Evolutionary conservation across 2,329 filamentous ascomycete genomes (phyloP), one percentile per base, ranked within the genome.

Genomic region (Proliferodiscus dingleyae): DNA sequence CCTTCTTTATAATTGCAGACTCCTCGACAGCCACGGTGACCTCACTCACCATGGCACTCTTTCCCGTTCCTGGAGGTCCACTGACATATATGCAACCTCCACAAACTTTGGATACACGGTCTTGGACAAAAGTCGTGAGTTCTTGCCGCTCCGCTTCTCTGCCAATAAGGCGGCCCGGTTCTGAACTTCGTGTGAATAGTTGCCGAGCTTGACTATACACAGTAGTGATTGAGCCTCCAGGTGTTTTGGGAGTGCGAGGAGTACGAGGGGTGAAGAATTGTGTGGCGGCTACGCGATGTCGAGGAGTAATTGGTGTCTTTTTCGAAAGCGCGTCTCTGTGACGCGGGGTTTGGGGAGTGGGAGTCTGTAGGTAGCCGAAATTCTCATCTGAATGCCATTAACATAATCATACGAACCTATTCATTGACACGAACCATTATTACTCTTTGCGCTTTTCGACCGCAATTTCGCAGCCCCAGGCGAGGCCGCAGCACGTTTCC

Each of bases 1-100:
- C 82, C 43, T 83, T 81, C 58, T 80, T 81, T 43, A 93, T 71
- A 3, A 66, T 66, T 10, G 66, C 59, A 2, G 71, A 65, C 13
- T 74, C 62, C 9, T 70, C 69, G 39, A 84, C 68, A 34, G 80
- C 72, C 38, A 79, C 71, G 38, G 85, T 85, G 41, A 95, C 79
- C 62, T 94, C 84, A 52, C 83, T 83, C 51, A 97, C 81, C 73
- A 97, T 85, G 23, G 93, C 93, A 65, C 90, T 97, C 71, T 98
- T 98, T 44, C 93, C 93, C 0, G 93, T 98, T 9, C 93, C 93
- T 2, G 93, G 93, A 3, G 93, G 93, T 0, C 93, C 93, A 57
- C 90, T 96, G 55, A 98, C 85, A 63, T 98, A 98, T 41, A 95
- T 77, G 62, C 91, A 97, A 43, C 90, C 89, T 43, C 83, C 82